These are phyloP conservation scores for Catunica adiposa DNA, from an alignment of 2,329 filamentous ascomycete genomes.

Conservation along the genomic window DNA sequence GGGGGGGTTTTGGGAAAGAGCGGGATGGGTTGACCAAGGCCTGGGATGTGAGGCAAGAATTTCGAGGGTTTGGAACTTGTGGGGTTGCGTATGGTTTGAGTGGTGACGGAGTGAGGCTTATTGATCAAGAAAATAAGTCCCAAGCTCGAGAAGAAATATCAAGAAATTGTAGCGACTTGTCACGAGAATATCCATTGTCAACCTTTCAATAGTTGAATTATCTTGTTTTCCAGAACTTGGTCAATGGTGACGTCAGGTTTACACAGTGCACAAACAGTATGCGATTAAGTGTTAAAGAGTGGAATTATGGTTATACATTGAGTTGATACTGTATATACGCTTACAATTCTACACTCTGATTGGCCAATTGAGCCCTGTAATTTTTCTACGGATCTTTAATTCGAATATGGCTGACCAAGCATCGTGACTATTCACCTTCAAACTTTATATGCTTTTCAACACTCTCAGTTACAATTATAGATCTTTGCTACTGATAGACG, in stretches of 20 bases:
- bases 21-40: not conserved
- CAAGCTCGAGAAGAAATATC: too few species aligned
- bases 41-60: conserved; percentile 7
- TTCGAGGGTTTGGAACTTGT: not conserved
- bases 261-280: not conserved
- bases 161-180: too few species aligned
- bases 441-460: too few species aligned
- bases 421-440: not conserved
- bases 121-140: too few species aligned
- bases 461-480: not conserved
- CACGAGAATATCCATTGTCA: too few species aligned
- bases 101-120: too few species aligned
- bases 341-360: conserved; percentile 1
- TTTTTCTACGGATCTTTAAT: not conserved
- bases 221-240: too few species aligned
- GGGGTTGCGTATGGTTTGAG: too few species aligned
- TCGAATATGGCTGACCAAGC: not conserved
- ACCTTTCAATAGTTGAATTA: too few species aligned
- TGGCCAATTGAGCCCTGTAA: not conserved
- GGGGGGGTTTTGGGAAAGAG: too few species aligned
- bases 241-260: not conserved
- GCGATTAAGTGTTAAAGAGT: not conserved
- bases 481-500: too few species aligned
- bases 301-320: not conserved
- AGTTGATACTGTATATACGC: not conserved